Conservation (phyloP, 176 grass and related monocot species). For the Avena atlantica region DNA sequence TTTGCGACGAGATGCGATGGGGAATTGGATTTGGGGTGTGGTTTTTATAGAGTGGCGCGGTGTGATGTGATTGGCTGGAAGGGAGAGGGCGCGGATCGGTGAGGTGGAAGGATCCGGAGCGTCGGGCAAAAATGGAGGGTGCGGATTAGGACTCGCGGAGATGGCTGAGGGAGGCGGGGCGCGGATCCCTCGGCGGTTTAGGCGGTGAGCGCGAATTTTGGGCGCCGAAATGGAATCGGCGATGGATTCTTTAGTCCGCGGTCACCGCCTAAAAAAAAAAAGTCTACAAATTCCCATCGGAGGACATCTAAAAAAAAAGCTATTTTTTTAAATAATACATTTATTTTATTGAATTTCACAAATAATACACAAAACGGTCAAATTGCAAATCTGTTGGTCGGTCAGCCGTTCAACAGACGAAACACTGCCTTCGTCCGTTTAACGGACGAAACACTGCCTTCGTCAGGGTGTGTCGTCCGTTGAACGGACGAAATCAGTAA, state of each 20-base stretch:
- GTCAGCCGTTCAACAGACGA: too few species aligned
- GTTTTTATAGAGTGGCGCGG: neutral
- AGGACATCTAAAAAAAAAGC: too few species aligned
- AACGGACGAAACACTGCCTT: too few species aligned
- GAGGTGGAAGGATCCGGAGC: slow-evolving; percentile 15
- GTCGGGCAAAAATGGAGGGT: neutral
- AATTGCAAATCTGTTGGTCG: too few species aligned
- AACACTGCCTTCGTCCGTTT: too few species aligned
- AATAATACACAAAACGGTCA: too few species aligned
- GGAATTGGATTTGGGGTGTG: neutral
- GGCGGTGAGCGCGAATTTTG: neutral
- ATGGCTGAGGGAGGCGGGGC: neutral
- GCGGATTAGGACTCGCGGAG: neutral
- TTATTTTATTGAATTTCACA: too few species aligned
- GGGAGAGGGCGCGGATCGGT: slow-evolving; percentile 22
- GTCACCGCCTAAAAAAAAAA: neutral
- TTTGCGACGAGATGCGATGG: neutral
- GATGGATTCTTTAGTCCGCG: neutral
- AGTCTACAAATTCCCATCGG: neutral
- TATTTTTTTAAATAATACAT: too few species aligned
- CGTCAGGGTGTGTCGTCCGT: too few species aligned
- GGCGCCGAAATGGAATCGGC: neutral
- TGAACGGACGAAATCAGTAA: too few species aligned
- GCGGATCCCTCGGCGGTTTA: neutral
- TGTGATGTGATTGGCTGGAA: slow-evolving; percentile 20